phyloP scores from a whole-genome alignment of 441 rosid species.

The Populus hybrid region DNA sequence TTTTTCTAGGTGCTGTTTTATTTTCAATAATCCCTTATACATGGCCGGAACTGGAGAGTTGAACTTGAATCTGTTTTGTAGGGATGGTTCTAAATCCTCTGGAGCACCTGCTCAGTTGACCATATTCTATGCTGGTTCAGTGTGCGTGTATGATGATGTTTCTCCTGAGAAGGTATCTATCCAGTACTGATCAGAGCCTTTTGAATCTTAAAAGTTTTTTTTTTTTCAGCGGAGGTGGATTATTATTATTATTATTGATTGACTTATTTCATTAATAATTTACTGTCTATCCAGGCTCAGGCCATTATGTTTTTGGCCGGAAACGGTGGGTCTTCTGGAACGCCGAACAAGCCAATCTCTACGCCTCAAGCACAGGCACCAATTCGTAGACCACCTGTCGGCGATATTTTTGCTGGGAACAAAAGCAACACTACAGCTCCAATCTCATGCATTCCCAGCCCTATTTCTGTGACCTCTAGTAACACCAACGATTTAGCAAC shows the following conservation, averaged over 20 bases:
- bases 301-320: constrained; percentile 74
- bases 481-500: constrained; percentile 28
- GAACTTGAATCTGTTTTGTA: constrained; percentile 2
- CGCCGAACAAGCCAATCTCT: constrained; percentile 16
- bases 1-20: neutral
- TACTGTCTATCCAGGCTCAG: constrained; percentile 50
- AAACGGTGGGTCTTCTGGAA: constrained; percentile 31
- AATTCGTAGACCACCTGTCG: constrained; percentile 25
- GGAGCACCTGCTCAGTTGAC: constrained; percentile 44
- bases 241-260: neutral
- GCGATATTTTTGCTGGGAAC: constrained; percentile 17
- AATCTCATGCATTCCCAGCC: constrained; percentile 37
- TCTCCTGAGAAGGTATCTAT: constrained; percentile 60
- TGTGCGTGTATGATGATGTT: constrained; percentile 57
- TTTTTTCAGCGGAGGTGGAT: neutral
- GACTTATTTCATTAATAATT: neutral
- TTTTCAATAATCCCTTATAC: neutral
- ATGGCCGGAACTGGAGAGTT: neutral
- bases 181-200: neutral
- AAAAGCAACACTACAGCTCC: constrained; percentile 22
- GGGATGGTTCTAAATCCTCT: constrained; percentile 13
- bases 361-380: neutral
- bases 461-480: constrained; percentile 42
- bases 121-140: constrained; percentile 65
- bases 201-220: neutral